phyloP scores from a whole-genome alignment of 164 flowering plant species.

The Litsea cubeba region DNA sequence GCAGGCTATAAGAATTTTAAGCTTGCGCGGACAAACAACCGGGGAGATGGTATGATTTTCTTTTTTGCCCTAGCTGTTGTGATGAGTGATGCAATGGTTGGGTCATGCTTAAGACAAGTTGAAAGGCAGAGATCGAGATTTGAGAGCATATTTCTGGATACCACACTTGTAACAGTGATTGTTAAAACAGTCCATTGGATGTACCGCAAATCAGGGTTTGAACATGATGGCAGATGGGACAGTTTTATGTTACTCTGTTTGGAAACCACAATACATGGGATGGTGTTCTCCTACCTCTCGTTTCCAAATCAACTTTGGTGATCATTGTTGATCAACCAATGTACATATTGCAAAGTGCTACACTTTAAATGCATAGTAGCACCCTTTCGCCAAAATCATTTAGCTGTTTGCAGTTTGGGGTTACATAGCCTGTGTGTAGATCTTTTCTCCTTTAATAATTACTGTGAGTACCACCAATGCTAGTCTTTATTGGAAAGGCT shows the following conservation, averaged over 20 bases:
- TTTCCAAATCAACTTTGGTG: background rate
- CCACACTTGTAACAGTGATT: background rate
- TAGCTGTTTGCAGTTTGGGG: background rate
- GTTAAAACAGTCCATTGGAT: background rate
- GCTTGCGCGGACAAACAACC: conserved; percentile 89
- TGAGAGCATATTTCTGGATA: background rate
- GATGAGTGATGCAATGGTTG: background rate
- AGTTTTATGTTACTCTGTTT: background rate
- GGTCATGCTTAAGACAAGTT: background rate
- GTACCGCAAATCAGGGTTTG: background rate
- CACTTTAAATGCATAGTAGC: background rate
- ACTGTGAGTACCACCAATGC: background rate
- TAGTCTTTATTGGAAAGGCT: background rate
- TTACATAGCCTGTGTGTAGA: background rate
- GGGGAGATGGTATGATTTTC: conserved; percentile 82
- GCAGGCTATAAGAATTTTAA: conserved; percentile 76
- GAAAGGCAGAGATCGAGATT: too few relatives aligned
- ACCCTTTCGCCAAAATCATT: background rate
- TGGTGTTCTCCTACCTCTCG: background rate
- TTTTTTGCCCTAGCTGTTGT: background rate
- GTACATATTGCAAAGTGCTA: too few relatives aligned
- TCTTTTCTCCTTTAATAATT: background rate
- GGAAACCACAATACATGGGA: background rate
- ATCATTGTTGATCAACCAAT: background rate
- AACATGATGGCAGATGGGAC: background rate